Percentiles rank a stretch among this genome's conserved stretches.
phyloP scores from a whole-genome alignment of 495 filamentous ascomycete species.

The Podospora pseudopauciseta region DNA sequence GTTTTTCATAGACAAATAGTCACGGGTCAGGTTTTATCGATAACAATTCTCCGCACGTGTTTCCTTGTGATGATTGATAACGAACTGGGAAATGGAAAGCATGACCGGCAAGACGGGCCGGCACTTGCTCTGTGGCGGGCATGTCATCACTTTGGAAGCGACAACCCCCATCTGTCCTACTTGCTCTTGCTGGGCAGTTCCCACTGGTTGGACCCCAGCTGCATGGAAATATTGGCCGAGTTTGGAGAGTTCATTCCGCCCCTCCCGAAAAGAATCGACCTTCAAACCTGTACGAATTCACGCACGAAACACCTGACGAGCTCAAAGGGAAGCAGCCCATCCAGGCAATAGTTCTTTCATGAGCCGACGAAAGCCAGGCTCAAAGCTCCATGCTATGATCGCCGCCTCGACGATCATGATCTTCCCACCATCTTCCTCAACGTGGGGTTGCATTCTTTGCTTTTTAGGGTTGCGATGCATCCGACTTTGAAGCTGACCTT shows the following conservation, averaged over 20 bases:
- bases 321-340: background rate
- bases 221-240: no score
- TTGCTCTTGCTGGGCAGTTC: background rate
- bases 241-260: no score
- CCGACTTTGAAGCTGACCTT: background rate
- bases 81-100: background rate
- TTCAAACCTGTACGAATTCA: background rate
- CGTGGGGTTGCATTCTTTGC: background rate
- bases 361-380: no score
- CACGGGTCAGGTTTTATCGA: background rate
- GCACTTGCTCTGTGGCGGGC: background rate
- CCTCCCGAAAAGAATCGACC: no score
- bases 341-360: no score
- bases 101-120: background rate
- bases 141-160: background rate
- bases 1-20: background rate
- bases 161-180: background rate
- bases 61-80: background rate
- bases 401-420: background rate
- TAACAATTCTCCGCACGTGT: background rate
- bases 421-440: background rate
- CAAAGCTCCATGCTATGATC: background rate
- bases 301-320: background rate
- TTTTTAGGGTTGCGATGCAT: background rate
- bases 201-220: no score